phyloP scores from a whole-genome alignment of 1,139 yeast genomes.

The Chernovozyma aurita region DNA sequence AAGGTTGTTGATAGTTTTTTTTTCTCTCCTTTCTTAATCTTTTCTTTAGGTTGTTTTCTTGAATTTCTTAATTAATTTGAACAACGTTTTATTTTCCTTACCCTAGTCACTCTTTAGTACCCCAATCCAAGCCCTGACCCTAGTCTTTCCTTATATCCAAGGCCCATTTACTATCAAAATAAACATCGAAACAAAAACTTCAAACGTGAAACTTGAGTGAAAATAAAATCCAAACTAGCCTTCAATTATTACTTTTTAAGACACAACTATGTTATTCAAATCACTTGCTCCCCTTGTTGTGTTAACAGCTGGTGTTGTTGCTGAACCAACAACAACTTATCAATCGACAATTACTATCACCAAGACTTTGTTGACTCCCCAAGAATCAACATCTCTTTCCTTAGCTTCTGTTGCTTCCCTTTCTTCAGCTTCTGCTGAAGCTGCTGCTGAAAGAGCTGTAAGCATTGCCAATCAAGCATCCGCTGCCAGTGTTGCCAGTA shows the following conservation, averaged over 20 bases:
- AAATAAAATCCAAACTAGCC: too few relatives aligned
- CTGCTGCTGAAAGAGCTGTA: conserved; percentile 14
- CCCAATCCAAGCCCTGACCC: conserved; percentile 18
- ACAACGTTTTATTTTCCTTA: conserved; percentile 2
- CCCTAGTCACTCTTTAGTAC: conserved; percentile 7
- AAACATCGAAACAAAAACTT: too few relatives aligned
- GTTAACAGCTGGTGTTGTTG: conserved; percentile 23
- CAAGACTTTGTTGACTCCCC: conserved; percentile 39
- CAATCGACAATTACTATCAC: conserved; percentile 39
- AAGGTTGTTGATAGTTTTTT: not conserved
- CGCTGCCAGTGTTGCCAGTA: conserved; percentile 14
- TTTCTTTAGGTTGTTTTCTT: not conserved
- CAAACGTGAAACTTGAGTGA: too few relatives aligned
- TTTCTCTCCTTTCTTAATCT: not conserved
- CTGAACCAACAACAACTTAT: conserved; percentile 41
- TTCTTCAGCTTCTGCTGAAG: conserved; percentile 14
- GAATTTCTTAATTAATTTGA: not conserved
- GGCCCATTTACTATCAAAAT: not conserved
- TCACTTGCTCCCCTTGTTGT: conserved; percentile 17
- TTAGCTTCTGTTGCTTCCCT: conserved; percentile 16
- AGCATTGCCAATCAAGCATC: conserved; percentile 12
- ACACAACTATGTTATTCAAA: conserved; percentile 29
- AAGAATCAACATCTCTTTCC: conserved; percentile 30
- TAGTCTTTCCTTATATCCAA: conserved; percentile 21
- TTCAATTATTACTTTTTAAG: too few relatives aligned